These are phyloP conservation scores for Hirsutella minnesotensis DNA, from an alignment of 2,329 filamentous ascomycete species.

Conservation along the genomic window DNA sequence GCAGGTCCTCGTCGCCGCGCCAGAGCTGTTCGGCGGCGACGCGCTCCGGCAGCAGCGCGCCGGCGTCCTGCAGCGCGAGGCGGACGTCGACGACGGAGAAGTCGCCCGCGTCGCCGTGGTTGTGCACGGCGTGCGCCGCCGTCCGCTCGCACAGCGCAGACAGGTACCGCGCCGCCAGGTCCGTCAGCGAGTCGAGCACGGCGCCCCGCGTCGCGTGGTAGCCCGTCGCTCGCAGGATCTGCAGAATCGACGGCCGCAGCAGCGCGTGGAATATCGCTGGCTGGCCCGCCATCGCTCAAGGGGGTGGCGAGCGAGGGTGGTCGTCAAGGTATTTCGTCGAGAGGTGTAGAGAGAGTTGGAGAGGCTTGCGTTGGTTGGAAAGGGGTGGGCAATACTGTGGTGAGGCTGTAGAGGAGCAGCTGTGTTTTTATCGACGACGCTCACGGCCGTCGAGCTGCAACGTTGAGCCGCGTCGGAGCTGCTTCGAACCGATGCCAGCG, in stretches of 20 bases:
- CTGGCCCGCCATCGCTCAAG: constrained; percentile 28
- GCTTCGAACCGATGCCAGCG: constrained; percentile 14
- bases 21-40: constrained; percentile 58
- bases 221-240: constrained; percentile 83
- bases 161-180: constrained; percentile 75
- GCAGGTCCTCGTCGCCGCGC: constrained; percentile 60
- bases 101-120: constrained; percentile 43
- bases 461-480: neutral
- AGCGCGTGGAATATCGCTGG: constrained; percentile 56
- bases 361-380: too few species aligned
- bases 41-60: constrained; percentile 59
- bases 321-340: neutral
- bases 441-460: neutral
- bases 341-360: too few species aligned
- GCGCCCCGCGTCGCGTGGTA: constrained; percentile 74
- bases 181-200: constrained; percentile 78
- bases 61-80: constrained; percentile 73
- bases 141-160: constrained; percentile 61
- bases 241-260: constrained; percentile 74
- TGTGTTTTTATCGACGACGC: too few species aligned
- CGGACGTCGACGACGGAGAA: constrained; percentile 60
- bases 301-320: neutral
- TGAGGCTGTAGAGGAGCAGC: too few species aligned
- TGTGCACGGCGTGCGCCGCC: constrained; percentile 57
- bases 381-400: too few species aligned